Conservation (phyloP, 306 rosid genomes). For the Leucaena leucocephala region DNA sequence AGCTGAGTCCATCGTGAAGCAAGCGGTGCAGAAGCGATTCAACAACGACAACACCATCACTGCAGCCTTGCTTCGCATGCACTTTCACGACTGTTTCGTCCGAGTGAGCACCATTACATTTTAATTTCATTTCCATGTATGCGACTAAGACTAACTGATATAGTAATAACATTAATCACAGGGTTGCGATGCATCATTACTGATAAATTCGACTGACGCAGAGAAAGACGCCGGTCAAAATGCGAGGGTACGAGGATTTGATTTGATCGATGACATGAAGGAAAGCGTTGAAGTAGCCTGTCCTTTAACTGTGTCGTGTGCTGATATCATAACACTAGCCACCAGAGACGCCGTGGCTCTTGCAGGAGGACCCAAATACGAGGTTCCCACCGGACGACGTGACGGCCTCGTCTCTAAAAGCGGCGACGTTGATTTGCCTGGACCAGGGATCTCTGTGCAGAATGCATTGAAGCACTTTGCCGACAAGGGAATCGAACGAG, state of each 20-base stretch:
- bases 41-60: constrained; percentile 43
- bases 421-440: background rate
- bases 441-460: background rate
- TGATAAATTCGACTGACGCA: constrained; percentile 43
- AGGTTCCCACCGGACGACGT: constrained; percentile 51
- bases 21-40: constrained; percentile 46
- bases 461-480: background rate
- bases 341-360: constrained; percentile 55
- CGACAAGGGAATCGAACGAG: background rate
- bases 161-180: background rate
- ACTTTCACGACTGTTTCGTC: constrained; percentile 69
- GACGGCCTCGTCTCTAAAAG: background rate
- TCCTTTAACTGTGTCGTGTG: constrained; percentile 65
- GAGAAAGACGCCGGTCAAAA: constrained; percentile 46
- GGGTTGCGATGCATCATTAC: constrained; percentile 71
- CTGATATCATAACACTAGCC: constrained; percentile 59
- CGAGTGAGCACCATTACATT: constrained; percentile 34
- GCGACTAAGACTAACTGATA: background rate
- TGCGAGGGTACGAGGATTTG: constrained; percentile 41
- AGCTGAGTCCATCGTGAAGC: constrained; percentile 48
- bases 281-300: constrained; percentile 47
- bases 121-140: no score
- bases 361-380: constrained; percentile 56
- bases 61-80: constrained; percentile 59
- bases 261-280: constrained; percentile 55